Percentiles rank a stretch among this genome's conserved stretches.
phyloP scores from a whole-genome alignment of 225 moss, liverwort and hornwort species.

The Bryum argenteum region DNA sequence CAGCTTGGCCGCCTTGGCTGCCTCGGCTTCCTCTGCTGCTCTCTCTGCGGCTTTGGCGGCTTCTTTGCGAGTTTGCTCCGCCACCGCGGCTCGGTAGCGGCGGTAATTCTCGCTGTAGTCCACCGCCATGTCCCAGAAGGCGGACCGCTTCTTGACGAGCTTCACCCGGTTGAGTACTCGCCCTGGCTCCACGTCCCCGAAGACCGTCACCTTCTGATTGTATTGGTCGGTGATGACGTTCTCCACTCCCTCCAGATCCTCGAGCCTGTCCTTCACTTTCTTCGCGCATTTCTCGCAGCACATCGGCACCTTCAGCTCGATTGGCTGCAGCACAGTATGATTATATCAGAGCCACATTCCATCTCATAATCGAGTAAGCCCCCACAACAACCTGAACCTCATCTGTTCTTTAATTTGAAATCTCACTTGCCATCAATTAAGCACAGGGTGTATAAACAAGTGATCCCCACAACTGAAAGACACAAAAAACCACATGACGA shows the following conservation, averaged over 20 bases:
- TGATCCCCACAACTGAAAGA: no score
- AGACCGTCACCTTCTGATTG: constrained; percentile 50
- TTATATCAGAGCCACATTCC: no score
- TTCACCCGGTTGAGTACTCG: constrained; percentile 42
- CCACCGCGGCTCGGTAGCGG: constrained; percentile 13
- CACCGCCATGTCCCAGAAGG: constrained; percentile 43
- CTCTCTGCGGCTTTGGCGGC: constrained; percentile 10
- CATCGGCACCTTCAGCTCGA: constrained; percentile 56
- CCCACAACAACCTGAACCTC: no score
- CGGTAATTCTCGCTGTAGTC: constrained; percentile 40
- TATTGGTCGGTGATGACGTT: constrained; percentile 42
- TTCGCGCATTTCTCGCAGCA: constrained; percentile 55
- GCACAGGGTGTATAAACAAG: no score
- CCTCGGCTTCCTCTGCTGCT: not conserved
- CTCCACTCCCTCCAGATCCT: constrained; percentile 38
- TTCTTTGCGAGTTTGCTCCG: not conserved
- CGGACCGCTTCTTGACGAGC: constrained; percentile 45
- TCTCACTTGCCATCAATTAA: no score
- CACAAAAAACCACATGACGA: no score
- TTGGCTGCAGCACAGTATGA: constrained; percentile 30
- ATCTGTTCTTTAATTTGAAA: no score
- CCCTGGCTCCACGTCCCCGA: constrained; percentile 30
- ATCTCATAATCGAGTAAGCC: no score
- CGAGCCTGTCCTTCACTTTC: constrained; percentile 40
- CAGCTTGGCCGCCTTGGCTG: constrained; percentile 19